Conservation (phyloP, 2,329 filamentous ascomycete species). For the Arthroderma uncinatum region DNA sequence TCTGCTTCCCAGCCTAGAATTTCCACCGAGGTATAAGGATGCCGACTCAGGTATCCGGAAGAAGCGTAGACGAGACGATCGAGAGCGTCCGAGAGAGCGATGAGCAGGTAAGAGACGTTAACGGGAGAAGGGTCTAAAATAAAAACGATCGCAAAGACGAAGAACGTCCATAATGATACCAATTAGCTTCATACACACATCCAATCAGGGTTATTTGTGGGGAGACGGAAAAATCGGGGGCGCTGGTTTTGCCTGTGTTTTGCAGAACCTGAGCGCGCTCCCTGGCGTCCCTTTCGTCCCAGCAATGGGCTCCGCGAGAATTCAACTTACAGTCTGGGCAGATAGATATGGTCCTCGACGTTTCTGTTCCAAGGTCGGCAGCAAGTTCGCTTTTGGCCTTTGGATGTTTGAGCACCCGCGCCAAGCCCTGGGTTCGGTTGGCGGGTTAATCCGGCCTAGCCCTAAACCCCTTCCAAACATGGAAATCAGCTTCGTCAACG, state of each 20-base stretch:
- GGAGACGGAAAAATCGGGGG: constrained; percentile 6
- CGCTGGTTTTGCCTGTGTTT: background rate
- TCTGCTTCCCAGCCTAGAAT: background rate
- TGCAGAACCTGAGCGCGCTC: background rate
- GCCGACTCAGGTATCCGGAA: background rate
- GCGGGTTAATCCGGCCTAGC: constrained; percentile 2
- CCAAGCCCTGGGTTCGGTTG: background rate
- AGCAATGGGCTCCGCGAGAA: background rate
- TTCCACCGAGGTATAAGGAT: background rate
- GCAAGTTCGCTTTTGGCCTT: constrained; percentile 2
- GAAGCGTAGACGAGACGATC: background rate
- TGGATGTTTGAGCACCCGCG: background rate
- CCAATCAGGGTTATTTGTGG: constrained; percentile 11
- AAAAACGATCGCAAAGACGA: constrained; percentile 1
- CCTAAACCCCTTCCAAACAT: constrained; percentile 1
- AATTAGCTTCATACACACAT: constrained; percentile 8
- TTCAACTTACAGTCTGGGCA: background rate
- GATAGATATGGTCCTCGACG: background rate
- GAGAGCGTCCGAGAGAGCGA: background rate
- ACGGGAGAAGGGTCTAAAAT: background rate
- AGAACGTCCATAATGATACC: constrained; percentile 2
- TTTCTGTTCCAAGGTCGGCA: background rate
- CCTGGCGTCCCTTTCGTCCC: background rate
- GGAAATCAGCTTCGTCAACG: background rate
- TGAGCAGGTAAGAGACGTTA: background rate